Evolutionary conservation across 441 rosid species (phyloP), one percentile per base, ranked within the genome.

Genomic region (Adansonia gregorii): DNA sequence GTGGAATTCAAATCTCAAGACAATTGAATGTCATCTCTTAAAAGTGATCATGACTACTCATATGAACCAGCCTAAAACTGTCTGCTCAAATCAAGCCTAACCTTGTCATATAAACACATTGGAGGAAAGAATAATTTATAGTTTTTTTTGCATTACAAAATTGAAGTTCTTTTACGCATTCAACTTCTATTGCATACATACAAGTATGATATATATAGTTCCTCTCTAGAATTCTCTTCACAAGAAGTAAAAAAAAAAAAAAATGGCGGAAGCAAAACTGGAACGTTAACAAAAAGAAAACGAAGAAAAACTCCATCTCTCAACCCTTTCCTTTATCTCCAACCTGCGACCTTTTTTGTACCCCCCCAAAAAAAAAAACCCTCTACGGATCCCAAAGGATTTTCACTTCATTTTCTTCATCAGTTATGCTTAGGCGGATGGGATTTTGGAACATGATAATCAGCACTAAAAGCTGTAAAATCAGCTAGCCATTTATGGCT

Each of bases 401-500:
- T 41, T 31, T 41, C 8, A 17, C 31, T 49, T 49, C 5, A 15
- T 19, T 19, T 63, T 72, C 78, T 68, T 78, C 77, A 59, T 84
- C 83, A 88, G 51, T 89, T 89, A 78, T 88, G 81, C 81, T 72
- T 88, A n/a, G 93, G 91, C 60, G 91, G 91, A 59, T 89, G 93
- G 22, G 89, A 75, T 79, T 49, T 86, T 22, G 93, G 91, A 52
- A 78, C 78, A 63, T 79, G 81, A 81, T 88, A 89, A 78, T 88
- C 91, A 46, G 92, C 85, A 59, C 81, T 87, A 78, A 89, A 89
- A 46, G 85, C 85, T 17, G 87, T 83, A 66, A 86, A 79, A 51
- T 77, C 81, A 4, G 55, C 5, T 51, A 51, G 72, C 87, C 83
- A 48, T 54, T 74, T 81, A 66, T 68, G 79, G 41, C 64, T 78